Evolutionary conservation across 768 basidiomycete species (phyloP).

Genomic region (Phaeotremella fagi): DNA sequence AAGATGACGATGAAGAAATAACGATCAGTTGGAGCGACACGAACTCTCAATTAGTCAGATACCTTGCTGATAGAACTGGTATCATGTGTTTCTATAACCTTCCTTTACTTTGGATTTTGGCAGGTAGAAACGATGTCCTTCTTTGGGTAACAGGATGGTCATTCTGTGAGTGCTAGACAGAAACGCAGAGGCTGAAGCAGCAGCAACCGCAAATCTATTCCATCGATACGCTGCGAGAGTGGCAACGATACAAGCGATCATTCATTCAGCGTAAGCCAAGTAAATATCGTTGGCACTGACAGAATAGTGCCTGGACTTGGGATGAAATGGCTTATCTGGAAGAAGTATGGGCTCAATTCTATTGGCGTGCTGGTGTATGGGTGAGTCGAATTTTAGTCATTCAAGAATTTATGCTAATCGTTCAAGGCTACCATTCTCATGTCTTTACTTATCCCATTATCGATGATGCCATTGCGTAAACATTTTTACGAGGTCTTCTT

Average conservation of each 20-base stretch:
- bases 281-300: not conserved
- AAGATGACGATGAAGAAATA: not conserved
- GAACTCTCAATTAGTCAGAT: constrained; percentile 8
- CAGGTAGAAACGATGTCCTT: constrained; percentile 27
- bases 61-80: constrained; percentile 24
- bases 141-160: constrained; percentile 34
- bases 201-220: constrained; percentile 21
- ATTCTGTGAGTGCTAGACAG: constrained; percentile 10
- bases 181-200: not conserved
- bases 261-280: constrained; percentile 28
- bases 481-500: constrained; percentile 31
- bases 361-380: constrained; percentile 23
- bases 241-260: constrained; percentile 16
- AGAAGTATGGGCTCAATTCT: constrained; percentile 7
- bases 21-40: constrained; percentile 6
- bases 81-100: constrained; percentile 32
- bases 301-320: constrained; percentile 21
- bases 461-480: constrained; percentile 18
- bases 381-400: constrained; percentile 9
- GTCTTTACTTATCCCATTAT: constrained; percentile 24
- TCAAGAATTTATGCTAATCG: too few species aligned
- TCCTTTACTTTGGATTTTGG: constrained; percentile 27
- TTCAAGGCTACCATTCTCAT: constrained; percentile 20
- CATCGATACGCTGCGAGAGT: constrained; percentile 25
- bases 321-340: constrained; percentile 11